Evolutionary conservation across 2,329 filamentous ascomycete genomes (phyloP), one percentile per base, ranked within the genome.

Genomic region (Coniochaeta pulveracea): DNA sequence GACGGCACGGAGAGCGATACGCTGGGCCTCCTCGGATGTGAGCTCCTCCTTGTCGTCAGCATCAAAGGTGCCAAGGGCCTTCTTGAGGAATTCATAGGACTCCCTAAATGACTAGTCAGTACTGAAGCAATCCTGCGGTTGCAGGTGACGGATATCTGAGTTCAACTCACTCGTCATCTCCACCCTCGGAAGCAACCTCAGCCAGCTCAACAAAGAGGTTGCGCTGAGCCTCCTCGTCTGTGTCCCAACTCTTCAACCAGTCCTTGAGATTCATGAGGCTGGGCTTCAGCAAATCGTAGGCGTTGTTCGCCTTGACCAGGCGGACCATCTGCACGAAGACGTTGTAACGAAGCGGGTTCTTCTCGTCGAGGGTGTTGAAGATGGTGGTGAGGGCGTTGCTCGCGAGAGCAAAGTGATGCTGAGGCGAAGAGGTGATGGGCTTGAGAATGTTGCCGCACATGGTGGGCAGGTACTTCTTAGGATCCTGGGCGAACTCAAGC

Each of bases 371-470:
- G 44, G 93, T 80, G 72, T 98, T 98, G 79, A 96, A 98, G 52
- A 98, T 77, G 48, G 88, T 95, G 53, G 85, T 86, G 47, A 98
- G 75, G 47, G 91, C 82, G 45, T 85, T 86, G 47, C 96, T 80
- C 43, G 86, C 85, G 44, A 98, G 74, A 32, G 82, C 80, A 41
- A 81, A 70, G 47, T 88, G 85, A 63, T 94, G 88, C 47, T 80
- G 67, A 34, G 86, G 83, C 33, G 89, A 93, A 40, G 83, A 84
- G 40, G 80, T 76, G 54, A 96, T 76, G 43, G 91, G 89, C 57
- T 85, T 81, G 44, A 76, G 76, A 52, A 98, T 83, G 63, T 93
- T 89, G 51, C 78, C 70, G 75, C 91, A 96, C 51, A 98, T 79
- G 48, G 74, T 73, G 38, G 85, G 82, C 44, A 98, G 78, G 65